Evolutionary conservation across 768 basidiomycete genomes (phyloP).

Genomic region (Agaricus sinodeliciosus): DNA sequence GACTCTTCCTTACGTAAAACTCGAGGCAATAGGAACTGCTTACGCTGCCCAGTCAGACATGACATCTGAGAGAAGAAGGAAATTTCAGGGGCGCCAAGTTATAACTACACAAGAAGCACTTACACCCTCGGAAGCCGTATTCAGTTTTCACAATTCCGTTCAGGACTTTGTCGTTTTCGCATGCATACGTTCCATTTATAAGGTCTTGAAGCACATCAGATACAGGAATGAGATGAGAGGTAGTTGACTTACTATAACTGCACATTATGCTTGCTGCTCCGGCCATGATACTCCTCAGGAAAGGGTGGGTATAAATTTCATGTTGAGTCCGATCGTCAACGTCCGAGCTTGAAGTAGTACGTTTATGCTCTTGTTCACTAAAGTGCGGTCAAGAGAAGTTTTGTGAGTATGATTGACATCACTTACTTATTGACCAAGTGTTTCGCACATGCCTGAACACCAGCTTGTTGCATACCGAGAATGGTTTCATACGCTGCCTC

Average conservation of each 20-base stretch:
- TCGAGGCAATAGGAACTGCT: conserved; percentile 11
- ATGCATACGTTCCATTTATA: conserved; percentile 67
- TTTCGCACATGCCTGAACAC: conserved; percentile 85
- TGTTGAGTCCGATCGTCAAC: conserved; percentile 78
- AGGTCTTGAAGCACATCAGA: conserved; percentile 33
- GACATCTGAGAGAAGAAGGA: conserved; percentile 34
- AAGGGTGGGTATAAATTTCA: conserved; percentile 67
- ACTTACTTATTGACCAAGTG: conserved; percentile 73
- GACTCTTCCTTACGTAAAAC: background rate
- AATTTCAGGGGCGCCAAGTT: background rate
- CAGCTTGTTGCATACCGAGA: conserved; percentile 69
- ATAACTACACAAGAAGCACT: background rate
- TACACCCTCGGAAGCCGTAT: conserved; percentile 71
- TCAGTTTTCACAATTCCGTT: conserved; percentile 75
- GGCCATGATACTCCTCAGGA: conserved; percentile 65
- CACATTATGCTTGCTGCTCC: conserved; percentile 74
- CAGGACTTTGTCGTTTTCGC: conserved; percentile 64
- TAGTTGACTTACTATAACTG: conserved; percentile 50
- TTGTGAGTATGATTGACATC: background rate
- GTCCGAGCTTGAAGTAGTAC: conserved; percentile 51
- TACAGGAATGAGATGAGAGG: background rate
- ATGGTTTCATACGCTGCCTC: conserved; percentile 77
- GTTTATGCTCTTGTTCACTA: conserved; percentile 65
- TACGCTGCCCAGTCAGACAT: conserved; percentile 73
- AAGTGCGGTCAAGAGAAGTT: background rate